Evolutionary conservation across 2,329 filamentous ascomycete genomes (phyloP).

Genomic region (Rutstroemia sp.): DNA sequence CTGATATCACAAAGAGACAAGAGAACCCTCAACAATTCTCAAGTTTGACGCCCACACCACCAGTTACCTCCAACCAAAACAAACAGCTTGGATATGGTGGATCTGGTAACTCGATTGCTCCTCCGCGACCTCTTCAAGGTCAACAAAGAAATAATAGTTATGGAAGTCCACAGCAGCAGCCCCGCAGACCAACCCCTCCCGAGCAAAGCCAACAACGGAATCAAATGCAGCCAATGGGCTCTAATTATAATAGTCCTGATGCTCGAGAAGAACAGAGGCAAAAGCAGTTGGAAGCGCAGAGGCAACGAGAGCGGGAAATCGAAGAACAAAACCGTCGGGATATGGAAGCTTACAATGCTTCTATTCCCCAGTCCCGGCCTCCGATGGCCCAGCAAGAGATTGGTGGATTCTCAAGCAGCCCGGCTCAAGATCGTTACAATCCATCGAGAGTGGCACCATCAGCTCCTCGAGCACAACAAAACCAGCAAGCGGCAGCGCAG

Average conservation of each 20-base stretch:
- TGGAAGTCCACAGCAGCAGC: constrained; percentile 22
- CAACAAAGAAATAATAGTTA: constrained; percentile 38
- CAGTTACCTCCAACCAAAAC: constrained; percentile 44
- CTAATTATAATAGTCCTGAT: constrained; percentile 46
- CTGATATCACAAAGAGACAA: constrained; percentile 69
- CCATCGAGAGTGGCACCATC: constrained; percentile 78
- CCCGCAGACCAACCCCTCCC: constrained; percentile 37
- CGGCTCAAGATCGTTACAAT: constrained; percentile 62
- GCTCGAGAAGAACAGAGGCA: constrained; percentile 47
- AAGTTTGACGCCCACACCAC: constrained; percentile 60
- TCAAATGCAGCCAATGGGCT: constrained; percentile 50
- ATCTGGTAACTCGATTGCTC: constrained; percentile 49
- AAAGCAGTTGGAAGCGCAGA: constrained; percentile 52
- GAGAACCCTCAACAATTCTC: constrained; percentile 64
- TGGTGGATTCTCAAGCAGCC: constrained; percentile 48
- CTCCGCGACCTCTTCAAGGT: constrained; percentile 56
- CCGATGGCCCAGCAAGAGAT: constrained; percentile 87
- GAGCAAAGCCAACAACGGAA: constrained; percentile 35
- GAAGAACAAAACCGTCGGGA: constrained; percentile 67
- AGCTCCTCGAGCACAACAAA: constrained; percentile 52
- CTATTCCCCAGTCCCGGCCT: constrained; percentile 71
- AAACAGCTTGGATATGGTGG: constrained; percentile 56
- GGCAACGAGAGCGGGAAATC: constrained; percentile 44
- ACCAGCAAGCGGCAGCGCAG: constrained; percentile 38
- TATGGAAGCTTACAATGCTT: constrained; percentile 82